Base-by-base conservation (phyloP, 2,329 filamentous ascomycete species). In the Fusarium phyllophilum region DNA sequence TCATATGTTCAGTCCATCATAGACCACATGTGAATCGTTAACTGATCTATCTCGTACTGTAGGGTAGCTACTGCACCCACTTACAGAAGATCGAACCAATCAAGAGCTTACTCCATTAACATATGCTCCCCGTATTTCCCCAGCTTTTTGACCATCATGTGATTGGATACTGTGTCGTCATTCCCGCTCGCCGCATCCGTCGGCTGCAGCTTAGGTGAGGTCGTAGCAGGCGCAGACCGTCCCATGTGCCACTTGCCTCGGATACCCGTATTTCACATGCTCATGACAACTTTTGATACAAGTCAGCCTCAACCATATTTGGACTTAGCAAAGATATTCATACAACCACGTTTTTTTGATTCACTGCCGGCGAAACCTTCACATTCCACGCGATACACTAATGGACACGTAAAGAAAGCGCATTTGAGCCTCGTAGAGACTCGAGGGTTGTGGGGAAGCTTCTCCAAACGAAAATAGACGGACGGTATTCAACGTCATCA, bases 241-340 rank as follows among this genome's bases (percentile, higher is more conserved):
- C 70, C 62, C 76, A 75, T 77, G 76, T 78, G 76, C 73, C 60
- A 68, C 66, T 75, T 78, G 74, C 77, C 77, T 78, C 77, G 77
- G 77, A 77, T 69, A 77, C 71, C 66, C 58, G 63, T 72, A 66
- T 78, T 70, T 78, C 77, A 78, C 77, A 78, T 78, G 77, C 74
- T 72, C 76, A 77, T 68, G 45, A 65, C 48, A 60, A 44, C 56
- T 41, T 54, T 54, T 39, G 56, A 55, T 62, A 44, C 65, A 63
- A 49, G 68, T 54, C 65, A 71, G 51, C 38, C 46, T 70, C 67
- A 70, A 66, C 59, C 59, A 59, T 29, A 66, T 52, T 66, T 44
- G 52, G 65, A 36, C 52, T 46, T 45, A 70, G 33, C 55, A 38
- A 68, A 46, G 26, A 58, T 26, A 33, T 48, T 66, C 31, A 66